Evolutionary conservation across 2,329 filamentous ascomycete genomes (phyloP), one percentile per base, ranked within the genome.

Genomic region (Ophiocordyceps camponoti-floridani): DNA sequence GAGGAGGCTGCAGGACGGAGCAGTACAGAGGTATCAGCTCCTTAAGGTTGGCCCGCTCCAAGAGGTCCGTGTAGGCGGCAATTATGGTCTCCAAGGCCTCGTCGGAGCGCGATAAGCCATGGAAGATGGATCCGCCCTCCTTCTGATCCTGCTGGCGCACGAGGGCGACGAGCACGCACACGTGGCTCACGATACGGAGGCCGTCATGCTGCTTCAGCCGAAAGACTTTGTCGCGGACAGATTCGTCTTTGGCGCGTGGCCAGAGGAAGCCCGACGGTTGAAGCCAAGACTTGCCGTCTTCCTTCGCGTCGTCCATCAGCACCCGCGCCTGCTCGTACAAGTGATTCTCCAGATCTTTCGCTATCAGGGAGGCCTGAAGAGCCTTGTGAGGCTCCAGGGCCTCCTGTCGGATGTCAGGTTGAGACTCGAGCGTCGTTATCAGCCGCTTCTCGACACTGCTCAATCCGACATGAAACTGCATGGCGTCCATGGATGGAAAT

Each of bases 21-120:
- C 84, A 88, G 59, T 98, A 98, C 1, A 94, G 67, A 1, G 91
- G 88, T 45, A 94, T 82, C 40, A 91, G 65, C 49, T 89, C 80
- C 47, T 82, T 77, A 45, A 91, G 75, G 31, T 78, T 76, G 14
- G 76, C 75, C 42, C 82, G 70, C 40, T 84, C 77, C 35, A 98
- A 65, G 48, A 83, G 79, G 53, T 83, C 82, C 45, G 93, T 82
- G 58, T 96, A 96, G 4, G 77, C 79, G 1, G 82, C 77, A 44
- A 95, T 68, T 42, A 89, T 77, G 54, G 84, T 85, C 54, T 94
- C 82, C 50, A 79, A 73, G 14, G 70, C 70, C 44, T 67, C 64
- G 31, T 63, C 60, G 45, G 53, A 53, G 18, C 54, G 53, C 9
- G 49, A 42, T 3, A 26, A 49, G 48, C 7, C 48, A 48, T n/a